These are phyloP conservation scores for Drosera capensis DNA, from an alignment of 148 eudicot genomes.

Conservation along the genomic window DNA sequence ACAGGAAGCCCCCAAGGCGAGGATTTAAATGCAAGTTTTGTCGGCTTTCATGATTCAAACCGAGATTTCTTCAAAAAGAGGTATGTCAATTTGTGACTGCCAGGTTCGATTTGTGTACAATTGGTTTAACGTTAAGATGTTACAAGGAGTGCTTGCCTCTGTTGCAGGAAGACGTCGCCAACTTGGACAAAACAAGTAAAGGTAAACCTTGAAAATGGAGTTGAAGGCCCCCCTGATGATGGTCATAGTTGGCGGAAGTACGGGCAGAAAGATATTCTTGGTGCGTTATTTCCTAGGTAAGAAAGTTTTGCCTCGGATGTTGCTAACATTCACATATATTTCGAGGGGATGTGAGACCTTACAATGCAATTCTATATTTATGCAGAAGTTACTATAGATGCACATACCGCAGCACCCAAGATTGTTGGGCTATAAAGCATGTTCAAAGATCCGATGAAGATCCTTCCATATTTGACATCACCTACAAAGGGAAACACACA, in stretches of 20 bases:
- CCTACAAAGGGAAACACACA: conserved; percentile 32
- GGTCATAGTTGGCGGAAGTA: conserved; percentile 94
- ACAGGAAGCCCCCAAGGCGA: conserved; percentile 45
- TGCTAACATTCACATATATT: neutral
- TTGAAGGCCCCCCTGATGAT: conserved; percentile 66
- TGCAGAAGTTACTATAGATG: conserved; percentile 48
- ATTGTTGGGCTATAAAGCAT: conserved; percentile 42
- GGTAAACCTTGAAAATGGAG: conserved; percentile 32
- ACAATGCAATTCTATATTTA: conserved; percentile 6
- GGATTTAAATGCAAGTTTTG: conserved; percentile 14
- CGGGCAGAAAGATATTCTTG: conserved; percentile 93
- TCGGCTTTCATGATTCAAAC: neutral
- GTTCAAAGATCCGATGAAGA: conserved; percentile 35
- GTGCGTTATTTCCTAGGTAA: conserved; percentile 82
- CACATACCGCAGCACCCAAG: conserved; percentile 21
- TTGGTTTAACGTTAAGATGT: too few relatives aligned
- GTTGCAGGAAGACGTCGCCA: conserved; percentile 53
- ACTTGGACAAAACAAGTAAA: conserved; percentile 61
- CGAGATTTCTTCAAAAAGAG: neutral
- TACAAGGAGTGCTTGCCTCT: too few relatives aligned
- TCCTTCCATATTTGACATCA: conserved; percentile 22
- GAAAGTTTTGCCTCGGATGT: conserved; percentile 6
- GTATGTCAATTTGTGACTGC: neutral
- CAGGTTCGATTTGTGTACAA: neutral
- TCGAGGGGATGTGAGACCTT: conserved; percentile 7